phyloP scores from a whole-genome alignment of 805 yeast genomes.

The Ogataea nakhonphanomensis region DNA sequence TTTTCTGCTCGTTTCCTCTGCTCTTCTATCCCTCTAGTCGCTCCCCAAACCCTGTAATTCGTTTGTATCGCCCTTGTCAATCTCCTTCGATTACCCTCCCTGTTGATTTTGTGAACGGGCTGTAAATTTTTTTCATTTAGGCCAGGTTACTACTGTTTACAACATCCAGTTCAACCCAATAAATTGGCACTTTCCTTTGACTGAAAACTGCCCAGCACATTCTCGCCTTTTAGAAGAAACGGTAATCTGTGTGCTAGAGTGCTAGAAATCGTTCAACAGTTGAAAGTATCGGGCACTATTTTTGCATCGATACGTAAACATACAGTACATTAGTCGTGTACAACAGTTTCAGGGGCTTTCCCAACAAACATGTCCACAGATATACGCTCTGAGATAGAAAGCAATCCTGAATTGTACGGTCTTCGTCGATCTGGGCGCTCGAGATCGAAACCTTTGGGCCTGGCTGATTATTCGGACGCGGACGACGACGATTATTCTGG shows the following conservation, averaged over 20 bases:
- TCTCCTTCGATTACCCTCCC: constrained; percentile 11
- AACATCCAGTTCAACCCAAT: not conserved
- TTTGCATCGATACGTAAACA: constrained; percentile 6
- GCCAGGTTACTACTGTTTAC: constrained; percentile 9
- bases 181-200: not conserved
- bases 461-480: constrained; percentile 28
- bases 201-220: not conserved
- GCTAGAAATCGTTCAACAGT: not conserved
- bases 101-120: constrained; percentile 6
- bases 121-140: constrained; percentile 9
- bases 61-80: constrained; percentile 1
- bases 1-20: no score
- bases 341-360: not conserved
- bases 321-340: not conserved
- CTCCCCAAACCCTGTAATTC: not conserved
- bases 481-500: constrained; percentile 18
- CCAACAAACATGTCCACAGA: constrained; percentile 18
- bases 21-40: not conserved
- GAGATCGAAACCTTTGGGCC: constrained; percentile 34
- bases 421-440: constrained; percentile 73
- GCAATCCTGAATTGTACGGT: constrained; percentile 81
- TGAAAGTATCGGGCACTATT: not conserved
- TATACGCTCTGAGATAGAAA: constrained; percentile 45
- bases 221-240: not conserved
- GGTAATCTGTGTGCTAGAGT: no score